These are phyloP conservation scores for Davidsoniella virescens DNA, from an alignment of 2,329 filamentous ascomycete genomes.

Conservation along the genomic window DNA sequence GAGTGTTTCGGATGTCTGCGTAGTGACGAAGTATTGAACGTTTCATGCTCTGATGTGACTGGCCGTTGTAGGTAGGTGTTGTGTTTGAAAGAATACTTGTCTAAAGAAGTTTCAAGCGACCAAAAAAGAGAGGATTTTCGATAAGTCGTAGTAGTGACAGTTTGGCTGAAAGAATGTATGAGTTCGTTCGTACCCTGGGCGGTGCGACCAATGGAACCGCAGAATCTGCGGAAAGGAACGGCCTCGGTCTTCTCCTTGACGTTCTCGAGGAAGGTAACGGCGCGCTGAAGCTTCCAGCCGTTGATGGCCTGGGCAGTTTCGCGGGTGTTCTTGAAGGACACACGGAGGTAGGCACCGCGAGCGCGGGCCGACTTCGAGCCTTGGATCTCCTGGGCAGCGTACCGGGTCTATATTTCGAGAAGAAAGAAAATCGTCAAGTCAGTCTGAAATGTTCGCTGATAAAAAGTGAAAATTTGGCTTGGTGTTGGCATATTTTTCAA, in stretches of 20 bases:
- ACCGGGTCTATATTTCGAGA: conserved; percentile 57
- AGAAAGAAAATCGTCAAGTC: conserved; percentile 2
- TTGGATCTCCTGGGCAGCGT: conserved; percentile 81
- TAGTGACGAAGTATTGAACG: not conserved
- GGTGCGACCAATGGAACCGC: conserved; percentile 84
- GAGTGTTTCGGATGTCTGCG: not conserved
- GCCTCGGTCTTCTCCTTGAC: conserved; percentile 95
- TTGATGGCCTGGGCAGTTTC: conserved; percentile 99
- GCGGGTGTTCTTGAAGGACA: conserved; percentile 99
- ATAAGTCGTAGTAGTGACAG: not conserved
- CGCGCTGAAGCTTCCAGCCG: conserved; percentile 94
- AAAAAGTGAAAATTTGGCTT: not conserved
- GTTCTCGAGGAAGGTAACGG: conserved; percentile 94
- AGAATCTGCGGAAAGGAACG: conserved; percentile 95
- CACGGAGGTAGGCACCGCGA: conserved; percentile 95
- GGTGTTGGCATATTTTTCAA: conserved; percentile 4
- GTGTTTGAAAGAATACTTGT: too few relatives aligned
- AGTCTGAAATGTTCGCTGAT: conserved; percentile 1
- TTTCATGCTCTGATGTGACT: not conserved
- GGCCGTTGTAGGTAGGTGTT: too few relatives aligned
- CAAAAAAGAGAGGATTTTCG: too few relatives aligned
- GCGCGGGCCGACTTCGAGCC: conserved; percentile 89
- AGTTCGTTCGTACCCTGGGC: conserved; percentile 71
- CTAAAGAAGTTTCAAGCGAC: too few relatives aligned
- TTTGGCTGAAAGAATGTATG: not conserved